phyloP scores from a whole-genome alignment of 495 filamentous ascomycete species.

The Rostrohypoxylon terebratum region DNA sequence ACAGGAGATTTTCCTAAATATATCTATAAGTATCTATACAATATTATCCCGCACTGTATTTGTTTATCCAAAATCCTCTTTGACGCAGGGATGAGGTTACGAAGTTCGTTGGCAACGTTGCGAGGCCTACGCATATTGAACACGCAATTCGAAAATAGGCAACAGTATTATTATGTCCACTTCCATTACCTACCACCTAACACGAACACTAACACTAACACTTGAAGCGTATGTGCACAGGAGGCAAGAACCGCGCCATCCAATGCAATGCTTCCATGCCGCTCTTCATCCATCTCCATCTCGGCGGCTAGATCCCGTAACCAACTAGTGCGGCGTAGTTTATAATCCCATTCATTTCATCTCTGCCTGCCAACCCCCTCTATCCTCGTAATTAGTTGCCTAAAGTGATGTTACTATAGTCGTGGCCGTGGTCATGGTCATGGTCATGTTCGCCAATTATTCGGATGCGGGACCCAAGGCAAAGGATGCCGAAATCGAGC shows the following conservation, averaged over 20 bases:
- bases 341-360: background rate
- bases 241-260: constrained; percentile 30
- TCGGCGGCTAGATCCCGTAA: background rate
- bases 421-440: background rate
- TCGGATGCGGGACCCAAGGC: constrained; percentile 12
- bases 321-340: constrained; percentile 11
- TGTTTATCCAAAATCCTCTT: background rate
- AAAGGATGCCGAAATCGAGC: constrained; percentile 3
- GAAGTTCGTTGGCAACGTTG: constrained; percentile 5
- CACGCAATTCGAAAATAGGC: constrained; percentile 37
- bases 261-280: constrained; percentile 8
- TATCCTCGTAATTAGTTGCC: background rate
- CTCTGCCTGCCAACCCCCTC: background rate
- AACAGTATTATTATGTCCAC: constrained; percentile 24
- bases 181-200: background rate
- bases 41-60: background rate
- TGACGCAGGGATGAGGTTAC: constrained; percentile 9
- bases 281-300: background rate
- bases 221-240: constrained; percentile 24
- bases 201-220: background rate
- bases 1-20: background rate
- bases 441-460: background rate
- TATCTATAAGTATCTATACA: background rate
- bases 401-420: background rate
- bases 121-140: constrained; percentile 28